Base-by-base conservation (phyloP, 306 rosid species). In the Quercus aquifolioides region DNA sequence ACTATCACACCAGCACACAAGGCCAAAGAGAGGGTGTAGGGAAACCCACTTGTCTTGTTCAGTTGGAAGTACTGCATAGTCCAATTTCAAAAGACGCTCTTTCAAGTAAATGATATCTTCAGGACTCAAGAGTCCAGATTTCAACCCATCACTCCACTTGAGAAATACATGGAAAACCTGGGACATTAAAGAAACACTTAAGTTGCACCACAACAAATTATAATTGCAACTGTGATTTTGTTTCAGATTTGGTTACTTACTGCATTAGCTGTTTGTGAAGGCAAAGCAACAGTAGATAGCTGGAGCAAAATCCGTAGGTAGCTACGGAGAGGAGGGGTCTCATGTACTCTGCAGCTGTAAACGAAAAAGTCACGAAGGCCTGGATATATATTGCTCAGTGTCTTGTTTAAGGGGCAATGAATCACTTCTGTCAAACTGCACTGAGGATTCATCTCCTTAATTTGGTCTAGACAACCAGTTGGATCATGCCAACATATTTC, bases 11-110 rank as follows among this genome's bases (percentile, higher is more conserved):
- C 94, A 94, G 86, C 97, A 94, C 83, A 92, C 87, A 55, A 91
- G 89, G 81, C 97, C 97, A 77, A 85, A 88, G 60, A 91, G 91
- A 82, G 94, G 91, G 82, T 92, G 97, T 76, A 94, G 84, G 20
- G 99, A 94, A 67, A 89, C 97, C 99, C 99, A 94, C 85, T 78
- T 92, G 85, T 94, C 97, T 77, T 88, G 97, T 72, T 82, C 84
- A 57, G 99, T 91, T 35, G 99, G 99, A 85, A 94, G 99, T 84
- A 94, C 90, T 4, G 78, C 74, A 80, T 75, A 89, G 78, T 94
- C 91, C 67, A 81, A 65, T 80, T 79, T 89, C 58, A 68, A 64
- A 57, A 94, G 92, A 77, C 89, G 87, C 31, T 91, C 92, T 85
- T 90, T 92, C 83, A 94, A 76, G 84, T 84, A 88, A 41, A 49